Evolutionary conservation across 768 basidiomycete species (phyloP), one percentile per base, ranked within the genome.

Genomic region (Trametes villosa): DNA sequence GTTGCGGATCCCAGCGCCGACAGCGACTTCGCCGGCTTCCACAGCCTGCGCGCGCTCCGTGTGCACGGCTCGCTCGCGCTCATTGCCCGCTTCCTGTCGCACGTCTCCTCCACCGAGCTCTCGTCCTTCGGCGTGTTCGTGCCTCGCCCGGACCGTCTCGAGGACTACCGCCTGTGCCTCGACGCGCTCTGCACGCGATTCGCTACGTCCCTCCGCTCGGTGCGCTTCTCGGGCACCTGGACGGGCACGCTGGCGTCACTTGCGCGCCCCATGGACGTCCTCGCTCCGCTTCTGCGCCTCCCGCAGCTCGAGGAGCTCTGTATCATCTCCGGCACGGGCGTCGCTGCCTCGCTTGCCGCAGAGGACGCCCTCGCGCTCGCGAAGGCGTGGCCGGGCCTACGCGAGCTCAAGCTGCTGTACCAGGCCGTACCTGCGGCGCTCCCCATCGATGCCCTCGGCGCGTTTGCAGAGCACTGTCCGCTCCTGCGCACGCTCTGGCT

Each of bases 21-120:
- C 9, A 13, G 18, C 24, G 46, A 49, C n/a, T 36, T 24, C 13
- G 26, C 24, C 9, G 56, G 56, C 1, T 57, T 49, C 56, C 36
- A 42, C 48, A 41, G 46, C 27, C 26, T 57, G 27, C 56, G 48
- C 38, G 31, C 56, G 29, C 38, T 57, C 7, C 48, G 56, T 20
- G 56, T 57, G 29, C 56, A 57, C 47, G 48, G 56, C n/a, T 49
- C 47, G 13, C 56, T 57, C 27, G n/a, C 48, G 18, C 56, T 50
- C 48, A 40, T 57, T 20, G 9, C 47, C 15, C 56, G 56, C 20
- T 33, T 57, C 38, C 56, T 57, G 26, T 27, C 46, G 7, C 56
- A 57, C 40, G 47, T 57, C 48, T n/a, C 56, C 38, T 57, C 56
- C 34, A 17, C 56, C 11, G 47, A 49, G 27, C 56, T 57, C 48